Conservation (phyloP, 2,329 filamentous ascomycete species). For the Ascosphaera aggregata region DNA sequence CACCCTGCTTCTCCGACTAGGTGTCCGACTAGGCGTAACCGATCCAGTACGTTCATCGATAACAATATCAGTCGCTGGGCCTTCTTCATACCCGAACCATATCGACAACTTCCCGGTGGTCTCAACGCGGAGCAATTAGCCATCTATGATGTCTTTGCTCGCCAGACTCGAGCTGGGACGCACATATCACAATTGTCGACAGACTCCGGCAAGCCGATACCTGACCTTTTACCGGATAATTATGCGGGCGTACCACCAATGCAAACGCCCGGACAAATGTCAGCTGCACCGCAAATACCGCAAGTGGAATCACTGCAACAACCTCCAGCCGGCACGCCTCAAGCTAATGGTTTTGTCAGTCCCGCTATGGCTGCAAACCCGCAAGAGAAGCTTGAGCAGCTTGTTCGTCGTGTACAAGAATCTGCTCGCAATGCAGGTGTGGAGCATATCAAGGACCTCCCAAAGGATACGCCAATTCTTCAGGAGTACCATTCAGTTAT, state of each 20-base stretch:
- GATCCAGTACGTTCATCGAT: conserved; percentile 72
- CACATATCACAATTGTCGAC: conserved; percentile 32
- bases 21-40: too few species aligned
- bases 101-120: conserved; percentile 60
- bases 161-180: conserved; percentile 48
- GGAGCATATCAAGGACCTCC: conserved; percentile 33
- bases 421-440: conserved; percentile 32
- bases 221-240: conserved; percentile 38
- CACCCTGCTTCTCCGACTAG: too few species aligned
- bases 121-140: conserved; percentile 81
- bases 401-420: conserved; percentile 33
- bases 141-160: conserved; percentile 90
- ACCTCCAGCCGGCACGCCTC: conserved; percentile 19
- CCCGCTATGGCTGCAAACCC: conserved; percentile 24
- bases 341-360: conserved; percentile 34
- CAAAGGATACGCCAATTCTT: conserved; percentile 29
- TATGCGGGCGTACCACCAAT: conserved; percentile 36
- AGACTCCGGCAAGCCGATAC: conserved; percentile 35
- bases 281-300: conserved; percentile 33
- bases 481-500: conserved; percentile 34
- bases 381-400: conserved; percentile 28
- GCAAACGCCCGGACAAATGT: conserved; percentile 37
- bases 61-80: conserved; percentile 71
- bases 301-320: conserved; percentile 20
- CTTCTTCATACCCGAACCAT: conserved; percentile 81